Evolutionary conservation across 2,329 filamentous ascomycete species (phyloP).

Genomic region (Phyllosticta citribraziliensis): DNA sequence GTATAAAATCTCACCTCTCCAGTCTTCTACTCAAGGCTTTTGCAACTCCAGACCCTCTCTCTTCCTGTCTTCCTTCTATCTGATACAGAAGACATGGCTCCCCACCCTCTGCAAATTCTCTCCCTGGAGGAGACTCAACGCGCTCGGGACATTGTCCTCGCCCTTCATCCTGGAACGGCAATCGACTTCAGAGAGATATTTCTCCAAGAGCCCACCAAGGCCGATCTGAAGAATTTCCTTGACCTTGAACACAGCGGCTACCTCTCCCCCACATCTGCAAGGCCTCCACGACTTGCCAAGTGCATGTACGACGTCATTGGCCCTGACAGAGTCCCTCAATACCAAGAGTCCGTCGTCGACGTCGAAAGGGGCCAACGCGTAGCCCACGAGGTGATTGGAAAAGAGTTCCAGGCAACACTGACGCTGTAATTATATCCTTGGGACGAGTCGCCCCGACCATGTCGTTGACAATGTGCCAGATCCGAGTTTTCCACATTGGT

Average conservation of each 20-base stretch:
- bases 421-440: conserved; percentile 28
- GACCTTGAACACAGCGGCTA: conserved; percentile 35
- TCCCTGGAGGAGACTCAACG: conserved; percentile 44
- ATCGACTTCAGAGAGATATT: conserved; percentile 43
- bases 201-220: conserved; percentile 42
- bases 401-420: conserved; percentile 39
- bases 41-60: background rate
- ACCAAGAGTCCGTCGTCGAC: conserved; percentile 46
- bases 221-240: conserved; percentile 38
- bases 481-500: conserved; percentile 39
- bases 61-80: background rate
- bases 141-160: conserved; percentile 41
- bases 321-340: conserved; percentile 41
- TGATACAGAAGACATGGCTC: conserved; percentile 21
- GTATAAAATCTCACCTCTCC: background rate
- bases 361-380: conserved; percentile 33
- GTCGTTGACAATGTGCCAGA: conserved; percentile 10
- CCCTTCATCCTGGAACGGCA: conserved; percentile 26
- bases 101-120: conserved; percentile 47
- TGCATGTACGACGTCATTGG: conserved; percentile 50
- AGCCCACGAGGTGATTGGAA: conserved; percentile 37
- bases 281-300: conserved; percentile 41
- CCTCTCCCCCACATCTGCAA: conserved; percentile 30
- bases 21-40: background rate
- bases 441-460: background rate